These are phyloP conservation scores for Rhodamnia argentea DNA, from an alignment of 345 rosid species.

Conservation along the genomic window DNA sequence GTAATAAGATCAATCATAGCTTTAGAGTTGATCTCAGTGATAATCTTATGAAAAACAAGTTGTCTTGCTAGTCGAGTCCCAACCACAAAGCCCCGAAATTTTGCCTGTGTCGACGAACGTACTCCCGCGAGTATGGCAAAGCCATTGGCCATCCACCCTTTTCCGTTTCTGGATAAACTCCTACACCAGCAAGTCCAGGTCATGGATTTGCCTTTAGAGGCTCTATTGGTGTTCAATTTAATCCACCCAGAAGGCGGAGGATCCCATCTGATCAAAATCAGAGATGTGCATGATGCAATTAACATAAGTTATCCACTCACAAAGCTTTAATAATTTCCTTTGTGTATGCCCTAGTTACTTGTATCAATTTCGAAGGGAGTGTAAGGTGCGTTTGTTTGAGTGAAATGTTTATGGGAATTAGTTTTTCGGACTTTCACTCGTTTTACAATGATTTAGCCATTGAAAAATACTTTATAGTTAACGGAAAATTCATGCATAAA, in stretches of 20 bases:
- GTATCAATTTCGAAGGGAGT: neutral
- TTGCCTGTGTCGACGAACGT: rapidly evolving
- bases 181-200: rapidly evolving
- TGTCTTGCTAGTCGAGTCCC: rapidly evolving
- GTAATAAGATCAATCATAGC: rapidly evolving
- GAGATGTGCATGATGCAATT: too few relatives aligned
- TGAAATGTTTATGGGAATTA: too few relatives aligned
- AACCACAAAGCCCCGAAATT: rapidly evolving
- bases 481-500: too few relatives aligned
- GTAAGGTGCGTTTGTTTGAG: too few relatives aligned
- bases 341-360: neutral
- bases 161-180: rapidly evolving
- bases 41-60: neutral
- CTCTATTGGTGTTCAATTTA: rapidly evolving
- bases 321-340: neutral
- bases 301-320: neutral
- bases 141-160: rapidly evolving
- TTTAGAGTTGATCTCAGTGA: neutral
- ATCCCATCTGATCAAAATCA: neutral
- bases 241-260: neutral
- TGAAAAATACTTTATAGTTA: too few relatives aligned
- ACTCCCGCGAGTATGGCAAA: rapidly evolving
- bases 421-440: too few relatives aligned
- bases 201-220: rapidly evolving
- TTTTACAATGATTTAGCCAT: too few relatives aligned